Percentiles rank a stretch among this genome's conserved stretches.
These are phyloP conservation scores for Brasilioporus rufonigricans DNA, from an alignment of 768 basidiomycete species.

Conservation along the genomic window DNA sequence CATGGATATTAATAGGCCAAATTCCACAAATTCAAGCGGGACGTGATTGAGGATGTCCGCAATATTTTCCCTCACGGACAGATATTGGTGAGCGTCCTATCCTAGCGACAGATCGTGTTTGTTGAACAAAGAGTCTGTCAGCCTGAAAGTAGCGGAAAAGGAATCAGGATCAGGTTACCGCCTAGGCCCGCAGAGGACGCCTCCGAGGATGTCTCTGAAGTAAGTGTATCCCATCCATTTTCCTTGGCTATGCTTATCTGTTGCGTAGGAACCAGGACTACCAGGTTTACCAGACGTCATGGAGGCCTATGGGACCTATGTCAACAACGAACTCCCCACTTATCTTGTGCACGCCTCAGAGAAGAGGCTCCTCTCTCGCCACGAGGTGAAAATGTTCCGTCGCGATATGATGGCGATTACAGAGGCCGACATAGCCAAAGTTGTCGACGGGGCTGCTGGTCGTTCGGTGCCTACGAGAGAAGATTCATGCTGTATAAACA, in stretches of 20 bases:
- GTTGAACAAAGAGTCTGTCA: neutral
- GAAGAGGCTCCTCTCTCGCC: conserved; percentile 27
- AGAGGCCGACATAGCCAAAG: conserved; percentile 22
- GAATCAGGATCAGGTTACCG: conserved; percentile 21
- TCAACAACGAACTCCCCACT: conserved; percentile 31
- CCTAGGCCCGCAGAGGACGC: conserved; percentile 11
- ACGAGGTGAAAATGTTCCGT: conserved; percentile 33
- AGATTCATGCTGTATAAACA: conserved; percentile 36
- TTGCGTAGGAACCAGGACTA: conserved; percentile 13
- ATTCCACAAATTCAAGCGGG: conserved; percentile 29
- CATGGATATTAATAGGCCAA: conserved; percentile 19
- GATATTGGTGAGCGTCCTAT: conserved; percentile 20
- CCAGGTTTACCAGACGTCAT: conserved; percentile 25
- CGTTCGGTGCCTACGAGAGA: conserved; percentile 27
- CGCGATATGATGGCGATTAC: conserved; percentile 24
- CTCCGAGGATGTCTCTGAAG: conserved; percentile 3
- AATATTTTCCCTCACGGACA: conserved; percentile 28
- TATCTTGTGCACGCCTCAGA: conserved; percentile 28
- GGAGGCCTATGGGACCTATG: conserved; percentile 17
- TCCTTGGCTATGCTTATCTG: neutral
- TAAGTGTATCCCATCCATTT: neutral
- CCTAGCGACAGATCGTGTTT: neutral
- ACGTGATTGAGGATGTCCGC: conserved; percentile 29
- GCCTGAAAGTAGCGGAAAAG: conserved; percentile 26
- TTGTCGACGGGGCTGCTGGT: conserved; percentile 17